Evolutionary conservation across 768 basidiomycete genomes (phyloP), one percentile per base, ranked within the genome.

Genomic region (Austroboletus festivus): DNA sequence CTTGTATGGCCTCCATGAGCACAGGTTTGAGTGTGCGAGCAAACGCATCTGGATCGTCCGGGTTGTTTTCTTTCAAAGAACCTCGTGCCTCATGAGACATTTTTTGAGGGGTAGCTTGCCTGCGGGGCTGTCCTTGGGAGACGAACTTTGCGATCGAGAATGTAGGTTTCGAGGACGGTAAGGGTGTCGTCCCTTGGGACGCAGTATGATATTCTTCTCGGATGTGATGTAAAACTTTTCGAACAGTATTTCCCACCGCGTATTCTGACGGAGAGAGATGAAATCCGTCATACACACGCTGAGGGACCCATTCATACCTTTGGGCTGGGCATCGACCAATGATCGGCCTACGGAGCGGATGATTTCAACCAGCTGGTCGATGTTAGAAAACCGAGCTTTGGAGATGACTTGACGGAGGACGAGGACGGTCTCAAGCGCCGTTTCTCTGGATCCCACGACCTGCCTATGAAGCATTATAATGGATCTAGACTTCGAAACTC

Each of bases 1-100:
- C 95, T 62, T 95, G 89, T 44, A 99, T 94, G 7, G 93, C 96
- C 67, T 96, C 93, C 78, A 97, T 92, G 46, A 99, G 76, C 1
- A 96, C 86, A 3, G 95, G 95, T 69, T 94, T 96, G 44, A 98
- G 66, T 30, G 79, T 80, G 34, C 76, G 72, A 9, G 89, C 83
- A 60, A 90, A 89, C 15, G 85, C 83, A 59, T 90, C 86, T 0
- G 85, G 86, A 65, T 89, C 88, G 47, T 87, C 79, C 0, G 79
- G 72, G 65, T 89, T 82, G 60, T 84, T 77, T 64, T 89, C 86
- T 53, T 76, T 82, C 38, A 87, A 64, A 3, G 78, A 77, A 7
- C 73, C 77, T 42, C 76, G 80, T 39, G 65, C 74, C 46, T 87
- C 83, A 33, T 60, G 41, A 11, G 68, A 58, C 15, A 62, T 61